A percentile compares a stretch with the other conserved stretches of the same genome.
Evolutionary conservation across 2,329 filamentous ascomycete genomes (phyloP).

Genomic region (Aspergillus texensis): DNA sequence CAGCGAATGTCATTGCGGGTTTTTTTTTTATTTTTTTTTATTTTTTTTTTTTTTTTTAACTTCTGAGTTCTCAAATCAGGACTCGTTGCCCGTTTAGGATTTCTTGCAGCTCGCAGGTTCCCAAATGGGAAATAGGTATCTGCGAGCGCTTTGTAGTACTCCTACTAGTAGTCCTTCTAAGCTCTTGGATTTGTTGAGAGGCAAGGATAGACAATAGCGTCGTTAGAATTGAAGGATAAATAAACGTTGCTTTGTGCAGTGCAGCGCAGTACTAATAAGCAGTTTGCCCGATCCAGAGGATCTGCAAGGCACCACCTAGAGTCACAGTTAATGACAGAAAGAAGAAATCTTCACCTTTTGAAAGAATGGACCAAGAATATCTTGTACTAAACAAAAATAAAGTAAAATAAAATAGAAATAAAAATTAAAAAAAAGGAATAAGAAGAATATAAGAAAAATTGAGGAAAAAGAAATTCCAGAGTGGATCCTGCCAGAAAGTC

Average conservation of each 20-base stretch:
- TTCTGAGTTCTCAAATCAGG: not conserved
- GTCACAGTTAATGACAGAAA: not conserved
- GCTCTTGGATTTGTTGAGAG: slow-evolving; percentile 5
- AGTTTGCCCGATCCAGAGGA: not conserved
- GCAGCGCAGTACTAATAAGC: too few species aligned
- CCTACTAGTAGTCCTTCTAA: not conserved
- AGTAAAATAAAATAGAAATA: not conserved
- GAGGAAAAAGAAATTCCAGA: not conserved
- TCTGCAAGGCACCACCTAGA: slow-evolving; percentile 10
- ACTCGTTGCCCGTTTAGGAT: not conserved
- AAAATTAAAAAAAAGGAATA: not conserved
- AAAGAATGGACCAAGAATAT: not conserved
- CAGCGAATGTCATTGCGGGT: not conserved
- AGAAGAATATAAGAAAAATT: not conserved
- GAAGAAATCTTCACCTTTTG: not conserved
- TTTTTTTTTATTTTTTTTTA: not conserved
- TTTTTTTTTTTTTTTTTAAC: not conserved
- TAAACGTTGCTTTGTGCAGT: not conserved
- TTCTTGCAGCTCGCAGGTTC: not conserved
- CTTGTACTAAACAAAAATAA: not conserved
- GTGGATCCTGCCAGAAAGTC: slow-evolving; percentile 1
- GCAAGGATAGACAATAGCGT: slow-evolving; percentile 8
- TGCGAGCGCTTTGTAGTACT: not conserved
- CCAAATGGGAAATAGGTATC: slow-evolving; percentile 1
- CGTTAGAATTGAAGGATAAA: not conserved